Conservation (phyloP, 768 basidiomycete species). For the Kwoniella newhampshirensis region DNA sequence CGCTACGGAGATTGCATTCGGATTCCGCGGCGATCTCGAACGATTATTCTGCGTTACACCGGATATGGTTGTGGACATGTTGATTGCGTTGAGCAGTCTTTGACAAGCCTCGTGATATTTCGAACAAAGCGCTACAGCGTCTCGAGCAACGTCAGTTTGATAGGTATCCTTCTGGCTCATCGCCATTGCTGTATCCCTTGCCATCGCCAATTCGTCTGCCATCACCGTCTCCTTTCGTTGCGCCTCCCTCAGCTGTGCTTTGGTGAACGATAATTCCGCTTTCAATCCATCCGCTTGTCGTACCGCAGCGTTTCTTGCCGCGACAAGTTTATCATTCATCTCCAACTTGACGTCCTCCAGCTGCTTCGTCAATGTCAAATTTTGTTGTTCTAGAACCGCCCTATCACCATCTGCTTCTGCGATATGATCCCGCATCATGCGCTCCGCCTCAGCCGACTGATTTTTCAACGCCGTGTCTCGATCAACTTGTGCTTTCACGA, state of each 20-base stretch:
- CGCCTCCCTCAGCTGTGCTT: conserved; percentile 47
- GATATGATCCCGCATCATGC: conserved; percentile 76
- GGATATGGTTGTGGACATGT: conserved; percentile 46
- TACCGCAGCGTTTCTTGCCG: conserved; percentile 28
- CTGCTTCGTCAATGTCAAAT: conserved; percentile 71
- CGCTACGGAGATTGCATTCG: not conserved
- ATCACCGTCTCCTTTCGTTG: conserved; percentile 39
- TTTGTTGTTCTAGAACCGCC: conserved; percentile 86
- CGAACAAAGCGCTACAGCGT: conserved; percentile 48
- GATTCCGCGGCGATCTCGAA: not conserved
- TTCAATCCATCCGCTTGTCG: conserved; percentile 62
- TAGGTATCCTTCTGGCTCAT: conserved; percentile 29
- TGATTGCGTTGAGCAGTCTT: conserved; percentile 44
- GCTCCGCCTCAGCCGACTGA: conserved; percentile 66
- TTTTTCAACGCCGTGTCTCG: conserved; percentile 72
- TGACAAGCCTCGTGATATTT: conserved; percentile 49
- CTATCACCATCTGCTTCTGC: conserved; percentile 92
- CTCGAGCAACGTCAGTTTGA: conserved; percentile 39
- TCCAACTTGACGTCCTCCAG: conserved; percentile 66
- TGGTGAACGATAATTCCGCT: conserved; percentile 64
- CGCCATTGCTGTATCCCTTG: conserved; percentile 37
- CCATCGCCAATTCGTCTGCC: conserved; percentile 45
- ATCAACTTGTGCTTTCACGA: conserved; percentile 69
- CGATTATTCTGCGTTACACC: conserved; percentile 24
- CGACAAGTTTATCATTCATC: conserved; percentile 36